These are phyloP conservation scores for Metschnikowia gruessii DNA, from an alignment of 805 yeast genomes.

Conservation along the genomic window DNA sequence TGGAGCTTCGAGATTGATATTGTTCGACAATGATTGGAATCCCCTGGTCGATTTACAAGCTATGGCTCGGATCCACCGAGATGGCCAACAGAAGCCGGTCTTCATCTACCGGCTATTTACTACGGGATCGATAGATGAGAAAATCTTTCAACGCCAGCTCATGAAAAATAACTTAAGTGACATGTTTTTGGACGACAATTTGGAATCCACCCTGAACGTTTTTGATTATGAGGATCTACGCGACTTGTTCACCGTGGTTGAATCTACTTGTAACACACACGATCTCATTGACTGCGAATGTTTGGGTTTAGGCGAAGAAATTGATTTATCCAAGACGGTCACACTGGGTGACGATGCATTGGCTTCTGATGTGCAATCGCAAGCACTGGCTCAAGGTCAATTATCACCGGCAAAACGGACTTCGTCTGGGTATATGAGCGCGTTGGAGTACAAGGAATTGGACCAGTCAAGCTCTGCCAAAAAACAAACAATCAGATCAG, in stretches of 20 bases:
- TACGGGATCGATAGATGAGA: slow-evolving; percentile 91
- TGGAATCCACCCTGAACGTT: slow-evolving; percentile 53
- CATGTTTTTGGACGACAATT: slow-evolving; percentile 50
- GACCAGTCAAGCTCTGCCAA: slow-evolving; percentile 29
- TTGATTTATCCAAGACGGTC: slow-evolving; percentile 3
- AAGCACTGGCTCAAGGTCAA: background rate
- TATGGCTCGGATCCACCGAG: slow-evolving; percentile 92
- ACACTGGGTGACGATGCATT: background rate
- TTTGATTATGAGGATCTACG: slow-evolving; percentile 68
- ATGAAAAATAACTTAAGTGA: slow-evolving; percentile 79
- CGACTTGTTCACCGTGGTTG: slow-evolving; percentile 64
- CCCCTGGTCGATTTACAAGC: slow-evolving; percentile 92
- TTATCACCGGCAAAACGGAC: slow-evolving; percentile 4
- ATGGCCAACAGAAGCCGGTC: slow-evolving; percentile 81
- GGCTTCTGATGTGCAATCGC: background rate
- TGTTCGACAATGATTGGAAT: slow-evolving; percentile 96
- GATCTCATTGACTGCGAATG: slow-evolving; percentile 69
- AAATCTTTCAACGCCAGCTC: slow-evolving; percentile 86
- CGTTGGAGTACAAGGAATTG: slow-evolving; percentile 42
- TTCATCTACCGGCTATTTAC: slow-evolving; percentile 79
- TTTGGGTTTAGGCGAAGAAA: slow-evolving; percentile 47
- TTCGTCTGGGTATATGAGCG: slow-evolving; percentile 49
- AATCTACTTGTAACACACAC: slow-evolving; percentile 67
- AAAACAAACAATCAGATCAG: slow-evolving; percentile 49
- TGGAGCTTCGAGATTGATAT: slow-evolving; percentile 82